Evolutionary conservation across 2,329 filamentous ascomycete species (phyloP).

Genomic region (Ambrosiella xylebori): DNA sequence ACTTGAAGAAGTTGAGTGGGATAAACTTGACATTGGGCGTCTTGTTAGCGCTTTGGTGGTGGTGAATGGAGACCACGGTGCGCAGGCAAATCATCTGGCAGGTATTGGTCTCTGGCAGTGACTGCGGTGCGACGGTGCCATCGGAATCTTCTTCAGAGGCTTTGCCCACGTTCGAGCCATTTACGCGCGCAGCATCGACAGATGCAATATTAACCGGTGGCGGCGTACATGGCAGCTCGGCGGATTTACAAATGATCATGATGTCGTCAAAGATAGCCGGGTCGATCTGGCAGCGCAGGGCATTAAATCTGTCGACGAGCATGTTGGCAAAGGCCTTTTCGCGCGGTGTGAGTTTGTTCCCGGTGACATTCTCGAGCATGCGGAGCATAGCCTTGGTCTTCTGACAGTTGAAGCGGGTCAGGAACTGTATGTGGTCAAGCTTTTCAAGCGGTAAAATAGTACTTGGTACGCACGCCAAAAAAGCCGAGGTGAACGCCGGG

Average conservation of each 20-base stretch:
- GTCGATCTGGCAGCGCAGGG: conserved; percentile 25
- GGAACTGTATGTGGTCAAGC: conserved; percentile 38
- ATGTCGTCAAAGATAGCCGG: conserved; percentile 31
- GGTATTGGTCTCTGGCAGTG: neutral
- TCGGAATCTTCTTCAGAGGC: neutral
- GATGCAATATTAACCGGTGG: neutral
- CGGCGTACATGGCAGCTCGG: conserved; percentile 25
- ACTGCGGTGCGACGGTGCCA: neutral
- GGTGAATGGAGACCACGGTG: conserved; percentile 44
- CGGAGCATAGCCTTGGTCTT: conserved; percentile 24
- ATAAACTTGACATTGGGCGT: conserved; percentile 36
- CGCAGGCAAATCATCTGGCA: conserved; percentile 35
- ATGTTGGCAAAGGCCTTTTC: conserved; percentile 29
- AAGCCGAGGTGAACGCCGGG: conserved; percentile 40
- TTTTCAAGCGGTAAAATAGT: conserved; percentile 33
- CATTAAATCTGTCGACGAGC: conserved; percentile 26
- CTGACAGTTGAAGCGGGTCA: conserved; percentile 31
- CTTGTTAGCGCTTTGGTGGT: conserved; percentile 25
- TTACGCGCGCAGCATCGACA: neutral
- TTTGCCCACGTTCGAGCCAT: neutral
- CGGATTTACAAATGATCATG: conserved; percentile 25
- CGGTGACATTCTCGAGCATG: conserved; percentile 20
- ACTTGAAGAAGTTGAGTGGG: conserved; percentile 47
- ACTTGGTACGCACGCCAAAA: conserved; percentile 41
- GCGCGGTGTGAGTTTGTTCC: conserved; percentile 21